Base-by-base conservation (phyloP, 2,329 filamentous ascomycete species). In the Albophoma yamanashiensis region DNA sequence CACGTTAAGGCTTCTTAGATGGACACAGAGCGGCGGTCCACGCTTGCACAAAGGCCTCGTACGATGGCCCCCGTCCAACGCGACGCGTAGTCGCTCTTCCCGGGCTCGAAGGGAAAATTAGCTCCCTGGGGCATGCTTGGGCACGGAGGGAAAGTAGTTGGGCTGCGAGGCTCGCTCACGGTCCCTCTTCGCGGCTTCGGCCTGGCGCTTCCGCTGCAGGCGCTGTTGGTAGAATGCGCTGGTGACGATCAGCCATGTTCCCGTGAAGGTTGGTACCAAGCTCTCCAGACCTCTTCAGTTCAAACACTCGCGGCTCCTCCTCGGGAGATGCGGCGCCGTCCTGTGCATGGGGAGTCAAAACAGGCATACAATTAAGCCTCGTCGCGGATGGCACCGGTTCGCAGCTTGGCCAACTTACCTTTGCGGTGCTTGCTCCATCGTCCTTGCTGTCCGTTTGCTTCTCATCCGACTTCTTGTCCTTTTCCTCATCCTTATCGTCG, bases 181-280 rank as follows among this genome's bases (percentile, higher is more conserved):
- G 68, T 93, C 94, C 58, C 89, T 81, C 73, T 87, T 95, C 14
- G 91, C 89, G 4, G 70, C 68, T 52, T 76, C 75, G 1, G 66
- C 67, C 45, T 76, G 73, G 15, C 75, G 68, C 69, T 92, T 87
- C 70, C 88, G 89, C 70, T 91, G 86, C 57, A 96, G 71, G 20
- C 94, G 86, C 76, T 92, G 90, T 66, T 93, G 88, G 70, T 91
- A 95, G 74, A 99, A 96, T 34, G 85, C 82, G 67, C 91, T 94
- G 45, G 38, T 40, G 8, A 7, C 0, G 9, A 34, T 58, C 38
- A 58, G 47, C 50, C 36, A 12, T 27, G 36, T 40, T n/a, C 7
- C 39, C 17, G 15, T 22, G 17, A 50, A 22, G 8, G 34, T 31
- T n/a, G 39, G 31, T 5, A 20, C 31, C 31, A 27, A n/a, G 25